Conservation (phyloP, 164 flowering plant species). For the Liquidambar formosana region DNA sequence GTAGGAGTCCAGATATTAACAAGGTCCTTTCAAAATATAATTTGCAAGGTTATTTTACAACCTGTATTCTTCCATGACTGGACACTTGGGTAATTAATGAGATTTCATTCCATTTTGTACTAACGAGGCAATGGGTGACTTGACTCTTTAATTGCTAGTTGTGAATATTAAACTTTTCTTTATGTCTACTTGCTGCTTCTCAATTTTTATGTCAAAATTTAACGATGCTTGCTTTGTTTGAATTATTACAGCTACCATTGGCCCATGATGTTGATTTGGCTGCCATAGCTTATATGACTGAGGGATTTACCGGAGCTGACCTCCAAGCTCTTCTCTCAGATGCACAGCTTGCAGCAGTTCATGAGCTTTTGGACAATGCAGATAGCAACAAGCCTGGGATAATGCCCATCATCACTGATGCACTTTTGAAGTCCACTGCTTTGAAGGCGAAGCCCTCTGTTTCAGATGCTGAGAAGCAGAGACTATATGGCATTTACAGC, state of each 20-base stretch:
- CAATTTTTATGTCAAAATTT: background rate
- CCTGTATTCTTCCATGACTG: too few relatives aligned
- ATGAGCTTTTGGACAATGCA: slow-evolving; percentile 53
- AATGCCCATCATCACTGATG: slow-evolving; percentile 60
- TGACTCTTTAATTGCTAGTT: background rate
- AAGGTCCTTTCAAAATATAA: too few relatives aligned
- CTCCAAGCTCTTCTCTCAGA: slow-evolving; percentile 96
- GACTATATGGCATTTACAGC: slow-evolving; percentile 70
- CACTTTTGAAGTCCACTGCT: slow-evolving; percentile 65
- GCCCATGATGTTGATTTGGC: slow-evolving; percentile 70
- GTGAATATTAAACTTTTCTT: background rate
- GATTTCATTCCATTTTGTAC: too few relatives aligned
- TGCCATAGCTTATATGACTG: slow-evolving; percentile 71
- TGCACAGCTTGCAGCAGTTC: slow-evolving; percentile 88
- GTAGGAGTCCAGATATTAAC: too few relatives aligned
- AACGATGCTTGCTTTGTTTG: background rate
- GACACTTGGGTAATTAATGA: too few relatives aligned
- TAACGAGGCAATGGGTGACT: background rate
- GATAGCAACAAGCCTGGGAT: slow-evolving; percentile 31
- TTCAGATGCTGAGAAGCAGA: slow-evolving; percentile 77
- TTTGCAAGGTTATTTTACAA: too few relatives aligned
- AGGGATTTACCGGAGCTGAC: slow-evolving; percentile 97
- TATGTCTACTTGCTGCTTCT: background rate
- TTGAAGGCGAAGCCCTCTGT: slow-evolving; percentile 81
- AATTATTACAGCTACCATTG: slow-evolving; percentile 67